Evolutionary conservation across 1,139 yeast genomes (phyloP).

Genomic region (Sugiyamaella grinbergsii): DNA sequence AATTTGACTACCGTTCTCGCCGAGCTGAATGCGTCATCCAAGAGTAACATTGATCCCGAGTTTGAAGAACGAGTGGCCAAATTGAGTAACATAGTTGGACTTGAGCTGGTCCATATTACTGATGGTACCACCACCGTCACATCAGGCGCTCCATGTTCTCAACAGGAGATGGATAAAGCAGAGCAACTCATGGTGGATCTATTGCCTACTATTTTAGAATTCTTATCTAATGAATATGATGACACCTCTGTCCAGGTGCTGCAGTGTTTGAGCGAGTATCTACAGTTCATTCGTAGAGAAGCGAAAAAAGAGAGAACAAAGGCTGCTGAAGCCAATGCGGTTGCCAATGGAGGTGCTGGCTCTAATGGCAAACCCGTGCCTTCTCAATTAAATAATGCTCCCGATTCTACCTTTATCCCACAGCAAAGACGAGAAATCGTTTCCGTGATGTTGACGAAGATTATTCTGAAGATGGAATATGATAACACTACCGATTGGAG

Average conservation of each 20-base stretch:
- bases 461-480: slow-evolving; percentile 75
- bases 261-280: slow-evolving; percentile 73
- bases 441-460: slow-evolving; percentile 63
- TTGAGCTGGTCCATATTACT: slow-evolving; percentile 67
- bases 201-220: slow-evolving; percentile 72
- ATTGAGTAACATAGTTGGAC: slow-evolving; percentile 71
- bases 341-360: slow-evolving; percentile 34
- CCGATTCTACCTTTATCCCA: slow-evolving; percentile 38
- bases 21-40: slow-evolving; percentile 29
- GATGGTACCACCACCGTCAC: slow-evolving; percentile 50
- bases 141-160: slow-evolving; percentile 31
- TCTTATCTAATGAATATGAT: slow-evolving; percentile 80
- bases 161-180: slow-evolving; percentile 43
- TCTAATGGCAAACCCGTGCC: neutral
- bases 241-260: slow-evolving; percentile 84
- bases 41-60: slow-evolving; percentile 58
- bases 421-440: slow-evolving; percentile 53
- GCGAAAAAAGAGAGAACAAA: slow-evolving; percentile 38
- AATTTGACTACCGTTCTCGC: slow-evolving; percentile 61
- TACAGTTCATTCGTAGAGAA: slow-evolving; percentile 68
- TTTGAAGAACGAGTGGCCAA: slow-evolving; percentile 78
- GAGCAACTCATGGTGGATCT: slow-evolving; percentile 57
- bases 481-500: slow-evolving; percentile 70
- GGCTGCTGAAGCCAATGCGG: slow-evolving; percentile 2
- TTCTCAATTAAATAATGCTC: slow-evolving; percentile 33